Conservation (phyloP, 192 early-diverging fungal species). For the Entophlyctis helioformis region DNA sequence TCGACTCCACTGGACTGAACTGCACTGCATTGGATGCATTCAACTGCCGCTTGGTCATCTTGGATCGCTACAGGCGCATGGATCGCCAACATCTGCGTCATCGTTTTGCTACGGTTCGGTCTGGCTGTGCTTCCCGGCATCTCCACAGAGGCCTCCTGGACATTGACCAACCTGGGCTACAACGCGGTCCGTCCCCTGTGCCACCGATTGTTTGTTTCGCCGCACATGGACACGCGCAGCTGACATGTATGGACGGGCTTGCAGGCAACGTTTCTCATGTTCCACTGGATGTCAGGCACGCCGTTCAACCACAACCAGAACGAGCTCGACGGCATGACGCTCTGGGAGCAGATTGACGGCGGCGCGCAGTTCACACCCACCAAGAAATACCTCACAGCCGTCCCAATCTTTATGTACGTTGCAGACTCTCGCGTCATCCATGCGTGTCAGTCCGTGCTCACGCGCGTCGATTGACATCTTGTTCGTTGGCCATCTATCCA, state of each 20-base stretch:
- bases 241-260: not conserved
- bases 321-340: slow-evolving; percentile 81
- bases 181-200: slow-evolving; percentile 54
- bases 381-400: slow-evolving; percentile 92
- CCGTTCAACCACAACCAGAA: slow-evolving; percentile 92
- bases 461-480: not conserved
- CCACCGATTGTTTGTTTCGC: not conserved
- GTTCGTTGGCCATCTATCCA: slow-evolving; percentile 9
- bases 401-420: slow-evolving; percentile 87
- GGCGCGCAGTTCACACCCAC: slow-evolving; percentile 96
- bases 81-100: slow-evolving; percentile 77
- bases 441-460: too few relatives aligned
- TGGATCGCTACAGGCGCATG: slow-evolving; percentile 89
- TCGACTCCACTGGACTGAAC: too few relatives aligned
- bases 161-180: slow-evolving; percentile 85
- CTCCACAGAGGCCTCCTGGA: slow-evolving; percentile 89
- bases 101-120: slow-evolving; percentile 62
- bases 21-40: too few relatives aligned
- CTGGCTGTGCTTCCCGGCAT: slow-evolving; percentile 84
- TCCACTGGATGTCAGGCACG: slow-evolving; percentile 92
- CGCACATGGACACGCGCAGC: not conserved
- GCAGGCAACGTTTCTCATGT: slow-evolving; percentile 92
- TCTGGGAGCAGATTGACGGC: slow-evolving; percentile 99
- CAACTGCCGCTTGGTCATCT: too few relatives aligned
- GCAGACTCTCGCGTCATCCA: too few relatives aligned